Conservation (phyloP, 73 alveolate genomes). For the Breviolum minutum region DNA sequence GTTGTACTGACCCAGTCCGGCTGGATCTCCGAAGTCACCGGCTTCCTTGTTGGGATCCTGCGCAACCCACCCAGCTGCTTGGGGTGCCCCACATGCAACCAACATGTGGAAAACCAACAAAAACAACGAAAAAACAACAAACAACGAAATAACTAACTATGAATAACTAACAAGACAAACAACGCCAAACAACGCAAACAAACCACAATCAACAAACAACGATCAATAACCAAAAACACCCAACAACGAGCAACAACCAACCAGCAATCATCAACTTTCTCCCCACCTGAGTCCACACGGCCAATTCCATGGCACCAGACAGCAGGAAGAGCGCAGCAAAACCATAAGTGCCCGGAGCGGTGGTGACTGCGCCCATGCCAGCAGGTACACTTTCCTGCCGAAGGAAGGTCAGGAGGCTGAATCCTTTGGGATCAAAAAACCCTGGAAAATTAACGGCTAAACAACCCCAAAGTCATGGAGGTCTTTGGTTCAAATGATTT, state of each 20-base stretch:
- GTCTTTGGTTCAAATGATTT: background rate
- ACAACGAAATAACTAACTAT: too few relatives aligned
- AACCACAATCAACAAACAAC: too few relatives aligned
- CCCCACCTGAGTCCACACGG: conserved; percentile 22
- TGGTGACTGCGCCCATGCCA: conserved; percentile 35
- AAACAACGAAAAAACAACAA: too few relatives aligned
- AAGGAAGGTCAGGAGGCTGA: background rate
- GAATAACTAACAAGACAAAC: too few relatives aligned
- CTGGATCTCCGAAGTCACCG: conserved; percentile 29
- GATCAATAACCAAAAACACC: background rate
- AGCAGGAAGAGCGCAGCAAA: conserved; percentile 20
- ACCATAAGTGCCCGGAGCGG: conserved; percentile 53
- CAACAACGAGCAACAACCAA: background rate
- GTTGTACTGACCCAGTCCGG: conserved; percentile 11
- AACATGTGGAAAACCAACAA: too few relatives aligned
- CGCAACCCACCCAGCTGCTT: background rate
- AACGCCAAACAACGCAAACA: too few relatives aligned
- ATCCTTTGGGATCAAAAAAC: background rate
- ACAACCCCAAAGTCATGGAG: too few relatives aligned
- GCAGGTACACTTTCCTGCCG: background rate
- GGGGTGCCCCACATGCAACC: too few relatives aligned
- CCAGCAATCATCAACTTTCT: background rate
- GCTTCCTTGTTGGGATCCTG: conserved; percentile 44
- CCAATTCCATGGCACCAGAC: conserved; percentile 37
- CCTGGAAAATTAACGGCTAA: too few relatives aligned